Evolutionary conservation across 805 yeast genomes (phyloP).

Genomic region (Kuraishia capsulata): DNA sequence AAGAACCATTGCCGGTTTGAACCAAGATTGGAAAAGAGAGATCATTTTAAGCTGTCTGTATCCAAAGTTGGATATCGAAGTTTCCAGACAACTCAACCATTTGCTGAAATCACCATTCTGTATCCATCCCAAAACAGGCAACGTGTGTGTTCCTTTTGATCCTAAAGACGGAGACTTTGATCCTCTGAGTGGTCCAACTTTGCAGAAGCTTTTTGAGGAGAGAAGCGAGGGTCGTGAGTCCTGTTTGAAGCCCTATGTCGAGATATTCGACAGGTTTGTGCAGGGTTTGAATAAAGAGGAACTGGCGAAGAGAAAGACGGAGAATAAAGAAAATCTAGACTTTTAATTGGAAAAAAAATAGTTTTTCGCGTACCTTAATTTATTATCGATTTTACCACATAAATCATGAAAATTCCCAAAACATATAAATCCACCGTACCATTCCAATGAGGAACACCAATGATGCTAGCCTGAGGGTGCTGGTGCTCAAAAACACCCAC

Average conservation of each 20-base stretch:
- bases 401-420: background rate
- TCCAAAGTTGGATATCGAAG: conserved; percentile 91
- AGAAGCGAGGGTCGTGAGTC: conserved; percentile 27
- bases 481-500: background rate
- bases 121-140: conserved; percentile 93
- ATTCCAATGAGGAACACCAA: too few relatives aligned
- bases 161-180: conserved; percentile 48
- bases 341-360: conserved; percentile 2
- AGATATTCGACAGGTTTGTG: conserved; percentile 57
- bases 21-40: conserved; percentile 69
- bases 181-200: conserved; percentile 74
- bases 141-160: conserved; percentile 85
- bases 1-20: conserved; percentile 9
- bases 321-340: conserved; percentile 12
- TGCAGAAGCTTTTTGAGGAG: conserved; percentile 55
- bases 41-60: conserved; percentile 71
- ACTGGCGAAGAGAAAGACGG: conserved; percentile 24
- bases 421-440: background rate
- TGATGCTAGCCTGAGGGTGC: background rate
- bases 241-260: conserved; percentile 61
- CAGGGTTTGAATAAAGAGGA: conserved; percentile 48
- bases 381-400: background rate
- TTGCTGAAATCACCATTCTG: conserved; percentile 94
- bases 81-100: conserved; percentile 82
- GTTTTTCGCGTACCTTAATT: background rate